Base-by-base conservation (phyloP, 2,329 filamentous ascomycete genomes). In the Ramichloridium luteum region DNA sequence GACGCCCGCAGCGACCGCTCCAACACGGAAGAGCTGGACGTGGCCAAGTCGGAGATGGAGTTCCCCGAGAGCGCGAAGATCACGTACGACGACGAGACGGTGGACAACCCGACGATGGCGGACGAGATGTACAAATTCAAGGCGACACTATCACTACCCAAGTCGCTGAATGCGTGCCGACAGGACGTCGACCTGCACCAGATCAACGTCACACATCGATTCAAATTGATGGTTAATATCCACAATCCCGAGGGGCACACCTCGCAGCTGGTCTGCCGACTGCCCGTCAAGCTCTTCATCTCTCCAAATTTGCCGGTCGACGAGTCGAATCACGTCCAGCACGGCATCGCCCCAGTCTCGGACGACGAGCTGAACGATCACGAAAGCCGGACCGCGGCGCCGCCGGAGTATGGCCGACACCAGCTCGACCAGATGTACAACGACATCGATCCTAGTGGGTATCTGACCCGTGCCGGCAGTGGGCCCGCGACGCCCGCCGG, bases 221-320 rank as follows among this genome's bases (percentile, higher is more conserved):
- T 96, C 45, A 88, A 88, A 61, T 70, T 96, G 50, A 84, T 83
- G 30, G 78, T 96, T 38, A 83, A 88, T 28, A 70, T 98, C 23
- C 80, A 85, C 57, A 96, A 98, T 48, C 88, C 90, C 0, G 90
- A 98, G 53, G 88, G 86, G 0, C 90, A 96, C 52, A 70, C 86
- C 34, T 94, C 86, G 34, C 88, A 96, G 69, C 72, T 94, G 31
- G 79, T 88, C 31, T 88, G 88, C 28, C 90, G 85, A 25, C 72
- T 96, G 17, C 86, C 90, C 2, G 72, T 96, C 11, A 84, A 84
- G 33, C 77, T 98, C 23, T 94, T 93, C 59, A 94, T 96, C 44
- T 98, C 90, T 4, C 88, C 90, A 1, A 90, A 90, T 50, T 75
- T 93, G 48, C 80, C 84, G 0, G 72, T 94, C 22, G 83, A 90